Evolutionary conservation across 257 asterid genomes (phyloP), one percentile per base, ranked within the genome.

Genomic region (Lycium ferocissimum): DNA sequence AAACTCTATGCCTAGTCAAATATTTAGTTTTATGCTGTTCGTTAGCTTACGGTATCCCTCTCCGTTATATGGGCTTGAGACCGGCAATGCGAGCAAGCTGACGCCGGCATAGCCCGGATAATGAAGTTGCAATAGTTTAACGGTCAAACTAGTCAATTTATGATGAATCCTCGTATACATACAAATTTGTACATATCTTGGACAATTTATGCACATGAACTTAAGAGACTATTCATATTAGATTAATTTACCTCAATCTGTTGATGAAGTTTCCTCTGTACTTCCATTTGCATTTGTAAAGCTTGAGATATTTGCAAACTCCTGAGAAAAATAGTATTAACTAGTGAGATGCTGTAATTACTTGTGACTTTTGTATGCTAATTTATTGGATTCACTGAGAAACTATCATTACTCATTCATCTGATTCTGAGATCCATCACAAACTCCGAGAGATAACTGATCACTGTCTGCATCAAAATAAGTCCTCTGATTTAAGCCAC

Each of bases 281-380:
- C 98, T 73, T 94, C 99, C 99, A 92, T 94, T 87, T 93, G 99
- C 90, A 94, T 73, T 85, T 94, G 94, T 80, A 93, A 80, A 87
- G 98, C 95, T 78, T 89, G 87, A 17, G 95, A 85, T 45, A 93
- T 90, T 87, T 93, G 90, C 85, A 57, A 67, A 83, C 91, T 90
- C 86, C 93, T 91, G 91, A 82, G 58, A 80, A 79, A 86, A 45
- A 83, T 57, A 12, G 43, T n/a, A 43, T 59, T 69, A 20, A 57
- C 65, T 86, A 18, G 85, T 85, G 69, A 73, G 53, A 58, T 12
- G 62, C 35, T 73, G 7, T 14, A 49, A 40, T 54, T 67, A 37
- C 7, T 85, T 22, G 40, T 14, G 1, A 69, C 38, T 75, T 22
- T 11, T 75, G 20, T 75, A 49, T 22, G 22, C 49, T 20, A 17